Evolutionary conservation across 169 alveolate species (phyloP).

Genomic region (Babesia caballi): DNA sequence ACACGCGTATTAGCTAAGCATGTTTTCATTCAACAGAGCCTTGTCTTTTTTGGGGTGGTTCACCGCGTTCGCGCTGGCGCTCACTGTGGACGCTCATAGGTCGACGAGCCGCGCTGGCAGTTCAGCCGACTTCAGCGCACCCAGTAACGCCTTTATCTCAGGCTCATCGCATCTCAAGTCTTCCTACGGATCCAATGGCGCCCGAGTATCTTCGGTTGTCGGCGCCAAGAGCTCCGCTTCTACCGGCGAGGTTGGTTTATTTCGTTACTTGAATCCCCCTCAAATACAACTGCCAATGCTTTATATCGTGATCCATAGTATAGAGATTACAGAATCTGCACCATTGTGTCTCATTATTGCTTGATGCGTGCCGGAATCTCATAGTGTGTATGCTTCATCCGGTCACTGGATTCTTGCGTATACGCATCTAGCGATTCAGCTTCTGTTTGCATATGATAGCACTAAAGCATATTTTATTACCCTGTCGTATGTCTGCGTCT

Average conservation of each 20-base stretch:
- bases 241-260: conserved; percentile 16
- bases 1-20: not conserved
- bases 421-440: too few species aligned
- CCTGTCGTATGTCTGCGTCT: too few species aligned
- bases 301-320: too few species aligned
- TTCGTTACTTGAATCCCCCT: too few species aligned
- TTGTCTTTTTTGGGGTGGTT: not conserved
- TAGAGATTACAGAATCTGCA: too few species aligned
- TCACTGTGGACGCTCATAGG: conserved; percentile 10
- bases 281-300: too few species aligned
- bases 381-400: too few species aligned
- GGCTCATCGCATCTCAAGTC: not conserved
- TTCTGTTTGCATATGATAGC: too few species aligned
- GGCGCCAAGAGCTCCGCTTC: not conserved
- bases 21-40: not conserved
- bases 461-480: too few species aligned
- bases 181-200: not conserved
- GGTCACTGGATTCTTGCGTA: too few species aligned
- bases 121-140: not conserved
- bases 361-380: too few species aligned
- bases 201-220: not conserved
- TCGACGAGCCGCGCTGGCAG: not conserved
- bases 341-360: too few species aligned
- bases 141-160: not conserved
- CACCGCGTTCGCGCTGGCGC: not conserved